Evolutionary conservation across 768 basidiomycete species (phyloP), one percentile per base, ranked within the genome.

Genomic region (Grammothele lineata): DNA sequence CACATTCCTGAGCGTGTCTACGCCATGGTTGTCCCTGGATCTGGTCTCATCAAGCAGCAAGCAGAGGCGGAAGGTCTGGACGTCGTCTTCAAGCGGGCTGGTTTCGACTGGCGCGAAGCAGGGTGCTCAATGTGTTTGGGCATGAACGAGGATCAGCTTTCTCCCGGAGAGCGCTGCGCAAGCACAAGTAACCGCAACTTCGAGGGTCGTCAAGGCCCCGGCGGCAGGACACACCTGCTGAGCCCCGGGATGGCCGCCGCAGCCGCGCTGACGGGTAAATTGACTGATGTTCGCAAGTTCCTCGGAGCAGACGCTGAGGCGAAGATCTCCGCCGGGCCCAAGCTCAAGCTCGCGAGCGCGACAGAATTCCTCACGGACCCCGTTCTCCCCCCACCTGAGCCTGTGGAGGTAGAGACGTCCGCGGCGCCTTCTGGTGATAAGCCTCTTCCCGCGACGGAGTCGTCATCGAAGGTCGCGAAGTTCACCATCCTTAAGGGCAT

Each of bases 351-450:
- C 39, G 72, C 78, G 21, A 87, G 73, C 50, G 81, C 78, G 22
- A 75, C 76, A 57, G 85, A 93, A 48, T 92, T 92, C 70, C 72
- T 94, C 64, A 82, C 82, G 39, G 84, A 86, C 51, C 77, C 69
- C 23, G 67, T 69, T 23, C 61, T 72, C 18, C 65, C 72, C 12
- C 63, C 74, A 14, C 69, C 68, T 7, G 63, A 61, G 33, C 68
- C 70, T 18, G 55, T 60, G 45, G 50, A 39, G 3, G 24, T 40
- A 6, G 37, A n/a, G 30, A 46, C 44, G 19, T 22, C 22, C 35
- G 45, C 44, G 19, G 27, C 30, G 9, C 26, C 57, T 5, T 39
- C 43, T 4, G 33, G 36, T 0, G 50, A 47, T 3, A 54, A 49
- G 27, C 51, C 55, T 7, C 52, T 63, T 21, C 62, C 67, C 12